phyloP scores from a whole-genome alignment of 1,284 basidiomycete species.

The Pascua guehoae region DNA sequence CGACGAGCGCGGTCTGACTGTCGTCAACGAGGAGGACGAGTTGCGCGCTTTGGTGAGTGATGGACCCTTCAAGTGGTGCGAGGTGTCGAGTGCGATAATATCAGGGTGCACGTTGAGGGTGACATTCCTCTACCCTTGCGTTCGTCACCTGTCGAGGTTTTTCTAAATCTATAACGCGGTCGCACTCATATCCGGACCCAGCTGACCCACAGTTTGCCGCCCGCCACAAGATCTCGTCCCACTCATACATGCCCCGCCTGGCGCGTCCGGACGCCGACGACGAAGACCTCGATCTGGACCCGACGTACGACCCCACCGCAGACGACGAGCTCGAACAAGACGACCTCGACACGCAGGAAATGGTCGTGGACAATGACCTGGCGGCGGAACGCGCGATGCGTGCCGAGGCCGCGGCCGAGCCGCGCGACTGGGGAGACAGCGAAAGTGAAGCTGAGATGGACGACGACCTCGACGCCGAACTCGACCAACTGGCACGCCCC shows the following conservation, averaged over 20 bases:
- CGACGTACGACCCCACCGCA: background rate
- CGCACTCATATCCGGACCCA: too few species aligned
- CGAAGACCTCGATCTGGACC: background rate
- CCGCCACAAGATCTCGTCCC: constrained; percentile 70
- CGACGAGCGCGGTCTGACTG: constrained; percentile 75
- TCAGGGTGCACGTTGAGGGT: too few species aligned
- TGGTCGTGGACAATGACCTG: constrained; percentile 58
- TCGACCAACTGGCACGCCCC: constrained; percentile 9
- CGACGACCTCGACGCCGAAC: constrained; percentile 53
- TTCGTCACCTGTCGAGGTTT: too few species aligned
- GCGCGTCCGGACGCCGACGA: background rate
- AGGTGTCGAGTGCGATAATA: too few species aligned
- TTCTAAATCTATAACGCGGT: too few species aligned
- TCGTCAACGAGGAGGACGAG: constrained; percentile 67
- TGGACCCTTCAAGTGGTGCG: too few species aligned
- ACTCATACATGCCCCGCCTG: constrained; percentile 68
- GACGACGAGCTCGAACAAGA: background rate
- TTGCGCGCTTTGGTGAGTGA: constrained; percentile 45
- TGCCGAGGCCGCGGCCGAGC: constrained; percentile 52
- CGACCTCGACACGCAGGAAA: background rate
- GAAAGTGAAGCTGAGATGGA: constrained; percentile 63
- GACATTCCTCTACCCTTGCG: too few species aligned
- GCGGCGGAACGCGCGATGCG: constrained; percentile 80
- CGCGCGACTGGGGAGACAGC: constrained; percentile 31
- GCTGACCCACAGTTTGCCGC: constrained; percentile 38